These are phyloP conservation scores for Bisporella sp. DNA, from an alignment of 2,329 filamentous ascomycete species.

Conservation along the genomic window DNA sequence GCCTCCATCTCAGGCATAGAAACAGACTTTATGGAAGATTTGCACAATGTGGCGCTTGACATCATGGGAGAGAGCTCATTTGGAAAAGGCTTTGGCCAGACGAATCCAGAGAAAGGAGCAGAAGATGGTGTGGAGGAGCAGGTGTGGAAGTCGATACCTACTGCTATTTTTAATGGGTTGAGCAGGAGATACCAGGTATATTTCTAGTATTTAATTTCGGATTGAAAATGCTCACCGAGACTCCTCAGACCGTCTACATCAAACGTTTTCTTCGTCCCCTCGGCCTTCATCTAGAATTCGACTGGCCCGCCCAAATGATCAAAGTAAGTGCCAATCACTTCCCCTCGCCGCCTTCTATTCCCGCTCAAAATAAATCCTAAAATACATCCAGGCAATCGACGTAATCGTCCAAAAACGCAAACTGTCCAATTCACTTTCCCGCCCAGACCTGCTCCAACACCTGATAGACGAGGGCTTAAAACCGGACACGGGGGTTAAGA, in stretches of 20 bases:
- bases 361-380: background rate
- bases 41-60: slow-evolving; percentile 23
- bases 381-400: slow-evolving; percentile 4
- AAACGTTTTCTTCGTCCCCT: slow-evolving; percentile 12
- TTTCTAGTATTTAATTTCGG: background rate
- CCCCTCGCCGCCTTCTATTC: background rate
- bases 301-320: slow-evolving; percentile 16
- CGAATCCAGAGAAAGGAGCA: slow-evolving; percentile 14
- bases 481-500: slow-evolving; percentile 12
- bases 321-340: background rate
- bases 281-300: slow-evolving; percentile 15
- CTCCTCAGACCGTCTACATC: slow-evolving; percentile 10
- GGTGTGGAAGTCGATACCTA: slow-evolving; percentile 14
- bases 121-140: slow-evolving; percentile 15
- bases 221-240: background rate
- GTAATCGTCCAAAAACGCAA: slow-evolving; percentile 5
- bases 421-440: background rate
- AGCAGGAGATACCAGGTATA: slow-evolving; percentile 6
- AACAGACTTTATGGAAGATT: slow-evolving; percentile 22
- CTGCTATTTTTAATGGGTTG: slow-evolving; percentile 15
- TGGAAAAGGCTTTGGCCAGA: slow-evolving; percentile 22
- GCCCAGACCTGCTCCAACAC: slow-evolving; percentile 14
- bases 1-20: slow-evolving; percentile 1
- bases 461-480: slow-evolving; percentile 15
- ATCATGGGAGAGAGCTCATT: slow-evolving; percentile 25